A percentile compares a stretch with the other conserved stretches of the same genome.
These are phyloP conservation scores for Cordyceps javanica DNA, from an alignment of 2,329 filamentous ascomycete genomes.

Conservation along the genomic window DNA sequence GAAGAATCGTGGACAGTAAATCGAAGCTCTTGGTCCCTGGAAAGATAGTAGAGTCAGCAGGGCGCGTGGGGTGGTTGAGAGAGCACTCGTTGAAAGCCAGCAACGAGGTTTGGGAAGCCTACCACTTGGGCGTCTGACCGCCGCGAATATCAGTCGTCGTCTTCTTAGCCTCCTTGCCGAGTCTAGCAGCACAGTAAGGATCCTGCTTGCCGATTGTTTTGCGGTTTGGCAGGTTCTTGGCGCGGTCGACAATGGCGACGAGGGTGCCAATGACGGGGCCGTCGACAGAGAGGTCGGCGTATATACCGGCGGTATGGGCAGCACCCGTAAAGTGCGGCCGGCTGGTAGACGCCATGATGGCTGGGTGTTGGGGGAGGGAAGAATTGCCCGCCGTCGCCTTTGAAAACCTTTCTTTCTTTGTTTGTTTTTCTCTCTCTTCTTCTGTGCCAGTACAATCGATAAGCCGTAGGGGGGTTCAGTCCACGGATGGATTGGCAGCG, in stretches of 20 bases:
- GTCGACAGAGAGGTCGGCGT: constrained; percentile 87
- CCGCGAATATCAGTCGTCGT: constrained; percentile 90
- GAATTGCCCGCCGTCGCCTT: background rate
- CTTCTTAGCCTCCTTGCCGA: constrained; percentile 97
- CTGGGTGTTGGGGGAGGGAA: background rate
- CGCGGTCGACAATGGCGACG: constrained; percentile 85
- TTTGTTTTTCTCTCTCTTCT: background rate
- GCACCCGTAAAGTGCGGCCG: constrained; percentile 1
- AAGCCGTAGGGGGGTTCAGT: background rate
- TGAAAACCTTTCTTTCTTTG: no score
- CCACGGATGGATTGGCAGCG: background rate
- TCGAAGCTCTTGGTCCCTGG: constrained; percentile 93
- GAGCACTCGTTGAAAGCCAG: no score
- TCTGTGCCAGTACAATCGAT: background rate
- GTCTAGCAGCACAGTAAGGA: constrained; percentile 86
- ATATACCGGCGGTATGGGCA: constrained; percentile 83
- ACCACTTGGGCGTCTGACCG: constrained; percentile 95
- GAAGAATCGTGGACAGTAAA: constrained; percentile 94
- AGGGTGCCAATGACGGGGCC: constrained; percentile 90
- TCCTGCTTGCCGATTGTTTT: constrained; percentile 99
- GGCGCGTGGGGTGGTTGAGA: background rate
- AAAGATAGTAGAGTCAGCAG: constrained; percentile 15
- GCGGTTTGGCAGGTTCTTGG: constrained; percentile 93
- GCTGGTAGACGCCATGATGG: constrained; percentile 43
- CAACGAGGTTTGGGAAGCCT: constrained; percentile 23